Evolutionary conservation across 306 rosid genomes (phyloP), one percentile per base, ranked within the genome.

Genomic region (cucumber (Cucumis sativus)): DNA sequence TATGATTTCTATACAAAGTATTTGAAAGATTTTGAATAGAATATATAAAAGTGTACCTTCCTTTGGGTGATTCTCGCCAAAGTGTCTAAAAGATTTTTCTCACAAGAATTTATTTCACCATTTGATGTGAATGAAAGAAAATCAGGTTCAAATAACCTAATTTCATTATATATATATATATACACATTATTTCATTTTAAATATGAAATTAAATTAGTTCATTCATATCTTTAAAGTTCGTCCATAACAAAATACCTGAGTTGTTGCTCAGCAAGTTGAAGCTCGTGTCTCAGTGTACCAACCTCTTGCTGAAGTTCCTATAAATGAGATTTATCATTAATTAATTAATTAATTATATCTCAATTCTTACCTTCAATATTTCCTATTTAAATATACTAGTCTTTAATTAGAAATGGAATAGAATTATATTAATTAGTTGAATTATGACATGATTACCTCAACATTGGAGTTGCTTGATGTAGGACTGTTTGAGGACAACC

Each of bases 261-360:
- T n/a, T 89, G 96, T 66, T 90, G 93, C 76, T 94, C 95, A 0
- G 87, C 87, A 80, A 90, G 85, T 84, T 92, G 97, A 79, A 91
- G 88, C 65, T 90, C 93, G 59, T 94, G 97, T 52, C 88, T 91
- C 71, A 92, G 58, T n/a, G 87, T 81, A 59, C 70, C 79, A 68
- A 90, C 83, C 83, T 92, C 93, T 47, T 88, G 93, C 49, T 89
- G 93, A 35, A 90, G 90, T 45, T 94, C 97, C 98, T 94, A 79
- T 61, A 41, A 51, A 14, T 45, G 41, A 73, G 60, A 63, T 58
- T 28, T 7, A 5, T 40, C 45, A 54, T 16, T 16, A 54, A 17
- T 16, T 28, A 28, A 54, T 16, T 16, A 54, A 17, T 16, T 28
- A 28, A 23, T 23, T 28, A 28, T 28, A 28, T 33, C 4, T 33